Evolutionary conservation across 805 yeast species (phyloP).

Genomic region (Saturnispora dispora): DNA sequence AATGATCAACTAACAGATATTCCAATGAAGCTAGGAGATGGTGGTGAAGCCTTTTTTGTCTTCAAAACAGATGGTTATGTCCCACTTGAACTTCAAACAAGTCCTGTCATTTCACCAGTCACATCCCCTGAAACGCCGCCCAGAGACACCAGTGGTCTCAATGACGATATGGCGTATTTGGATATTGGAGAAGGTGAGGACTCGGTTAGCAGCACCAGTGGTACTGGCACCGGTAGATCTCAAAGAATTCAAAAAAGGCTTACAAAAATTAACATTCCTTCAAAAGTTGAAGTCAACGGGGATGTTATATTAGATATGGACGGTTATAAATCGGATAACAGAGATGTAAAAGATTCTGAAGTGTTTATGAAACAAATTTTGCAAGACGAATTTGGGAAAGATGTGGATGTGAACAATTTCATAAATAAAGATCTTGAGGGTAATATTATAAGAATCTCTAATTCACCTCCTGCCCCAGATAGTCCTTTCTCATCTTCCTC

Average conservation of each 20-base stretch:
- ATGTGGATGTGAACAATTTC: slow-evolving; percentile 36
- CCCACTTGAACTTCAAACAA: slow-evolving; percentile 71
- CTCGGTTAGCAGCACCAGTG: neutral
- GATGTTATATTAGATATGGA: slow-evolving; percentile 88
- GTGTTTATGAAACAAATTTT: slow-evolving; percentile 63
- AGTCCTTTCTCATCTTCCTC: slow-evolving; percentile 3
- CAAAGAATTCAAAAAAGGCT: neutral
- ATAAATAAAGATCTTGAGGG: slow-evolving; percentile 57
- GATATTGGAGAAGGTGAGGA: slow-evolving; percentile 34
- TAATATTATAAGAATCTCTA: slow-evolving; percentile 48
- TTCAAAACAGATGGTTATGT: slow-evolving; percentile 74
- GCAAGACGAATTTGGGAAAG: slow-evolving; percentile 62
- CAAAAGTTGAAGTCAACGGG: slow-evolving; percentile 81
- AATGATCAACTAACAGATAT: slow-evolving; percentile 73
- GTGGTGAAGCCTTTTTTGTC: slow-evolving; percentile 96
- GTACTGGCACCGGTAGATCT: slow-evolving; percentile 1
- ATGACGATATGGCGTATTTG: slow-evolving; percentile 42
- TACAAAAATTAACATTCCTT: slow-evolving; percentile 44
- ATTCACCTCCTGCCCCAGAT: slow-evolving; percentile 8
- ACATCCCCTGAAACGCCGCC: slow-evolving; percentile 33
- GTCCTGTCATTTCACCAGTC: slow-evolving; percentile 69
- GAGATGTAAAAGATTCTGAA: slow-evolving; percentile 69
- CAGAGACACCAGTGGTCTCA: slow-evolving; percentile 16
- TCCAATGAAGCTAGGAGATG: slow-evolving; percentile 95
- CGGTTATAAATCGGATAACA: slow-evolving; percentile 85